These are phyloP conservation scores for Pseudopithomyces chartarum DNA, from an alignment of 2,329 filamentous ascomycete species.

Conservation along the genomic window DNA sequence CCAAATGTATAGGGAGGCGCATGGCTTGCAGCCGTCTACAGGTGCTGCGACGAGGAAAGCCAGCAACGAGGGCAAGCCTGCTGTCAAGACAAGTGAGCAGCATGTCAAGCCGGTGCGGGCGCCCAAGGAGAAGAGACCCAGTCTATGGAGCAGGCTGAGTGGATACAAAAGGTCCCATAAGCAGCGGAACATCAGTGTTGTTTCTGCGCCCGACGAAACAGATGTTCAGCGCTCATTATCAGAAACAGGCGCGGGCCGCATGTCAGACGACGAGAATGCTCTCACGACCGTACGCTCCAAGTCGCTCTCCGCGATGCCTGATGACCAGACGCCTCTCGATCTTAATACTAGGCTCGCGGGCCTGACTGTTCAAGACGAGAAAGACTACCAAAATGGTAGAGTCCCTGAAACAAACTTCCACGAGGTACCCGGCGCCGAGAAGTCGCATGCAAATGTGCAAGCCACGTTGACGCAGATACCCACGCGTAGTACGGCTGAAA, in stretches of 20 bases:
- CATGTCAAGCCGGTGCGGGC: slow-evolving; percentile 16
- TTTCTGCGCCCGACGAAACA: slow-evolving; percentile 16
- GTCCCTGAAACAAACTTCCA: neutral
- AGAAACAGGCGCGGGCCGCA: slow-evolving; percentile 8
- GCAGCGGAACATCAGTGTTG: slow-evolving; percentile 25
- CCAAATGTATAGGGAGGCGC: slow-evolving; percentile 21
- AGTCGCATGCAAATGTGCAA: slow-evolving; percentile 8
- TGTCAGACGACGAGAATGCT: slow-evolving; percentile 19
- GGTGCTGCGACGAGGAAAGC: neutral
- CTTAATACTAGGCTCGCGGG: slow-evolving; percentile 32
- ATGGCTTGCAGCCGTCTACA: slow-evolving; percentile 14
- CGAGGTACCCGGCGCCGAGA: neutral
- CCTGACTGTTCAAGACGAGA: slow-evolving; percentile 14
- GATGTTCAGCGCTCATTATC: slow-evolving; percentile 38
- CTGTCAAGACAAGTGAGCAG: neutral
- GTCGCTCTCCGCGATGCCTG: slow-evolving; percentile 38
- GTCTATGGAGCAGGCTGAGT: slow-evolving; percentile 37
- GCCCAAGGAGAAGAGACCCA: slow-evolving; percentile 35
- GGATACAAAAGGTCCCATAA: slow-evolving; percentile 30
- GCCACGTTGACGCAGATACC: neutral
- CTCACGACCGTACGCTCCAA: slow-evolving; percentile 40
- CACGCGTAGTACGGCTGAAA: slow-evolving; percentile 11
- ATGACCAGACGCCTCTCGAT: slow-evolving; percentile 24
- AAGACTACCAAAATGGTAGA: neutral
- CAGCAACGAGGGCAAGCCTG: neutral